These are phyloP conservation scores for Cenchrus purpureus DNA, from an alignment of 176 grass and related monocot species.

Conservation along the genomic window DNA sequence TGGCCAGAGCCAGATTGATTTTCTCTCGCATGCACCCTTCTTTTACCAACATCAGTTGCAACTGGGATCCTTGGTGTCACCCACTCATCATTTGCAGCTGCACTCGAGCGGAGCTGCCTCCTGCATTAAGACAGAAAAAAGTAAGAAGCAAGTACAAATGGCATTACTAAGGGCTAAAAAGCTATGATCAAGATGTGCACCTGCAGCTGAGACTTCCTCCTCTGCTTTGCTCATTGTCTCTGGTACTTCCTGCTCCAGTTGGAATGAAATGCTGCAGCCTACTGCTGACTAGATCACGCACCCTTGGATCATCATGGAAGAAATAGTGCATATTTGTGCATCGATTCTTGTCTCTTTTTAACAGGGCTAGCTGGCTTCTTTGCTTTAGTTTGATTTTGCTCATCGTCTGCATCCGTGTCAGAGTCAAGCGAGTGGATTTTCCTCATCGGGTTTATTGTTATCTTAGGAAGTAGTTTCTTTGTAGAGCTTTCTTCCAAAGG, in stretches of 20 bases:
- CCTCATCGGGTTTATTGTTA: conserved; percentile 69
- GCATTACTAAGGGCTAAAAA: conserved; percentile 8
- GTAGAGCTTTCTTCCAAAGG: conserved; percentile 69
- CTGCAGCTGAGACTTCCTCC: conserved; percentile 52
- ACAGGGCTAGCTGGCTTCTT: conserved; percentile 31
- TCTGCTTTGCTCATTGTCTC: conserved; percentile 40
- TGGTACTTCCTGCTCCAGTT: conserved; percentile 46
- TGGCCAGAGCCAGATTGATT: conserved; percentile 77
- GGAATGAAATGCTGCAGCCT: conserved; percentile 69
- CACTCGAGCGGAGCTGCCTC: conserved; percentile 39
- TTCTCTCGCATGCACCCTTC: conserved; percentile 63
- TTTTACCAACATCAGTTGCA: conserved; percentile 70
- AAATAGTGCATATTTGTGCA: conserved; percentile 58
- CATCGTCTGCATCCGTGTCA: conserved; percentile 76
- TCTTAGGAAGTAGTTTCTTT: conserved; percentile 70
- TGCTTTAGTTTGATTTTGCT: conserved; percentile 42
- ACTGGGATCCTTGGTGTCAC: conserved; percentile 41
- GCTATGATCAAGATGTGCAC: background rate
- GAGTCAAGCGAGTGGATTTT: conserved; percentile 86
- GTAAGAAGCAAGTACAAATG: conserved; percentile 23
- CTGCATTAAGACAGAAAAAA: conserved; percentile 36
- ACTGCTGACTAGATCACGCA: conserved; percentile 54
- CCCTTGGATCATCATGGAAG: conserved; percentile 69
- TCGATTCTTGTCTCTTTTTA: conserved; percentile 36
- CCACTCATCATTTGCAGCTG: conserved; percentile 38